Evolutionary conservation across 345 rosid genomes (phyloP).

Genomic region (Eucalyptus coolabah): DNA sequence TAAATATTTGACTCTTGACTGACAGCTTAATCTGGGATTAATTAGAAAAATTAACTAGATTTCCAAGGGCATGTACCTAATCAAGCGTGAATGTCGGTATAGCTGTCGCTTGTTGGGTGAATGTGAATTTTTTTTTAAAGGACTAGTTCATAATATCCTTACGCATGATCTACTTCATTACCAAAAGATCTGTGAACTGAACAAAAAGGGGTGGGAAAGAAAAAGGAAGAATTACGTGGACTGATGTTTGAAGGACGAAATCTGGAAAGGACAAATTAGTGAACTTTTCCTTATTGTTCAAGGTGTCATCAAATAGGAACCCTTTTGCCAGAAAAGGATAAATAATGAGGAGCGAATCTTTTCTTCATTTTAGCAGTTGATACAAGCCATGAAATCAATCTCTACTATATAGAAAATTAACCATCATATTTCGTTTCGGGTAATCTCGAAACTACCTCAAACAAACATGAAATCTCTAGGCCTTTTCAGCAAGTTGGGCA

Average conservation of each 20-base stretch:
- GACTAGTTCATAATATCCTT: not conserved
- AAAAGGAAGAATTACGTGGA: not conserved
- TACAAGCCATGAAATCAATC: not conserved
- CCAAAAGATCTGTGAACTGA: not conserved
- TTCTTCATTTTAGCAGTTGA: not conserved
- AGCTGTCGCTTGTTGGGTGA: not conserved
- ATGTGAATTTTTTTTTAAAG: not conserved
- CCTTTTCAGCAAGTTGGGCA: not conserved
- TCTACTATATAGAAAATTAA: not conserved
- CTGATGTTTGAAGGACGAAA: not conserved
- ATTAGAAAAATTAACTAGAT: not conserved
- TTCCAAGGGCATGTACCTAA: not conserved
- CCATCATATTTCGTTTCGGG: not conserved
- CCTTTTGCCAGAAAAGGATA: not conserved
- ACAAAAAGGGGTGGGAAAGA: not conserved
- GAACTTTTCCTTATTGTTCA: not conserved
- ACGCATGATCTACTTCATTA: not conserved
- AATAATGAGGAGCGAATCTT: not conserved
- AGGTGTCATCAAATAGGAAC: not conserved
- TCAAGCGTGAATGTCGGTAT: not conserved
- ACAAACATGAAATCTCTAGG: not conserved
- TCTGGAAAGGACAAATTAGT: not conserved
- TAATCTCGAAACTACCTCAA: not conserved
- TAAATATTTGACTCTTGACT: not conserved
- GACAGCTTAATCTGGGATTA: not conserved